A percentile compares a stretch with the other conserved stretches of the same genome.
phyloP scores from a whole-genome alignment of 2,329 filamentous ascomycete genomes.

The Rugonectria rugulosa region DNA sequence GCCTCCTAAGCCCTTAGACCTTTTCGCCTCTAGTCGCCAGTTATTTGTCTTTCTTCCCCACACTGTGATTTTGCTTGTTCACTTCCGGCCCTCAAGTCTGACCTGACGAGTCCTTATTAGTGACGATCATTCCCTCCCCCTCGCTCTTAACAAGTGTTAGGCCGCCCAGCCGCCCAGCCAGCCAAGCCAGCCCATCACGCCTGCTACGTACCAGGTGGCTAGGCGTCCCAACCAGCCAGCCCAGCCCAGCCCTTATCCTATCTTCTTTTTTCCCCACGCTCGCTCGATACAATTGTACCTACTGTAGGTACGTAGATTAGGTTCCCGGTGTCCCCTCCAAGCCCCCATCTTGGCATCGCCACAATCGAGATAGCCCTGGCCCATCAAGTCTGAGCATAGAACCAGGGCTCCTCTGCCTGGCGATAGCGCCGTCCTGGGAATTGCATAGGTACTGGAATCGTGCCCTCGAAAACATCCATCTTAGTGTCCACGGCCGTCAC shows the following conservation, averaged over 20 bases:
- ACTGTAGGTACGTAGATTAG: constrained; percentile 28
- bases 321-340: constrained; percentile 21
- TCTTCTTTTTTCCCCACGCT: constrained; percentile 16
- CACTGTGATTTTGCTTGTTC: constrained; percentile 10
- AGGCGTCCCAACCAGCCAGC: neutral
- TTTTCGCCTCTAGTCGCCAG: neutral
- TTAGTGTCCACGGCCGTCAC: constrained; percentile 19
- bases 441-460: constrained; percentile 70
- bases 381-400: constrained; percentile 44
- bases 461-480: constrained; percentile 57
- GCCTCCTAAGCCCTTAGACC: neutral
- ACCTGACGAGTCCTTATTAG: constrained; percentile 14
- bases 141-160: neutral
- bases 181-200: neutral
- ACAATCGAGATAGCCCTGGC: constrained; percentile 34
- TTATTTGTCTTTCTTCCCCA: constrained; percentile 12
- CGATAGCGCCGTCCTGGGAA: constrained; percentile 62
- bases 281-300: constrained; percentile 16
- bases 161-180: neutral
- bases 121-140: constrained; percentile 13
- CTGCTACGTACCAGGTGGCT: neutral
- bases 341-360: constrained; percentile 37
- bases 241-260: neutral
- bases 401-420: constrained; percentile 51
- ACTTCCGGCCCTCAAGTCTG: constrained; percentile 11